Percentiles rank a stretch among this genome's conserved stretches.
Evolutionary conservation across 805 yeast species (phyloP).

Genomic region (Clavispora santaluciae): DNA sequence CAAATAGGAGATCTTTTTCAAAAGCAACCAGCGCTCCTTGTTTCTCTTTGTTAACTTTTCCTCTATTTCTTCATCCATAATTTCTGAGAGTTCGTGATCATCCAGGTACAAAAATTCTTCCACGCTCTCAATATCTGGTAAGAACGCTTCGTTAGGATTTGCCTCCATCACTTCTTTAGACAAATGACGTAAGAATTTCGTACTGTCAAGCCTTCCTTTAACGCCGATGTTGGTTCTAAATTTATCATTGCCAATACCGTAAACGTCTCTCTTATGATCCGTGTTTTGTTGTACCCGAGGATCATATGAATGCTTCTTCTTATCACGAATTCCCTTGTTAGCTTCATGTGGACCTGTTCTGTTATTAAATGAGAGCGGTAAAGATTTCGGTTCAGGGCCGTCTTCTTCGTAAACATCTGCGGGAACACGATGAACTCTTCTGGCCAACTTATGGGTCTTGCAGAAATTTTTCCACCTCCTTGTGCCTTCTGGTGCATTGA

Average conservation of each 20-base stretch:
- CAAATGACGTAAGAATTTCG: constrained; percentile 52
- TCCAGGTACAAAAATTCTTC: constrained; percentile 50
- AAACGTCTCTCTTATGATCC: constrained; percentile 67
- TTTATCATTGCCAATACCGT: constrained; percentile 70
- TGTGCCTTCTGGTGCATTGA: constrained; percentile 47
- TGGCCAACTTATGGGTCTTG: constrained; percentile 5
- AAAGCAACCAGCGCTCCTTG: constrained; percentile 62
- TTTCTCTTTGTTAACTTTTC: constrained; percentile 38
- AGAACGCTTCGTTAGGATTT: constrained; percentile 27
- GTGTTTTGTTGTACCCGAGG: constrained; percentile 67
- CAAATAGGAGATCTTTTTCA: constrained; percentile 65
- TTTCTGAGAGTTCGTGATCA: constrained; percentile 30
- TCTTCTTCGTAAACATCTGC: constrained; percentile 13
- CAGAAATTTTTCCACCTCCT: constrained; percentile 39
- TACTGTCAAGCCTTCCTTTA: constrained; percentile 49
- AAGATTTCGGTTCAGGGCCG: constrained; percentile 28
- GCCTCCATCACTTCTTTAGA: constrained; percentile 44
- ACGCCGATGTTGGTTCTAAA: constrained; percentile 43
- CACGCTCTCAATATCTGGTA: constrained; percentile 59
- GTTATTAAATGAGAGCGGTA: constrained; percentile 69
- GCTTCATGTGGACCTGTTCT: constrained; percentile 74
- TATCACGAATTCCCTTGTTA: constrained; percentile 78
- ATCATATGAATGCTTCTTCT: constrained; percentile 76
- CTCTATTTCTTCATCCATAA: constrained; percentile 36
- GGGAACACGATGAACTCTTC: constrained; percentile 5